A percentile compares a stretch with the other conserved stretches of the same genome.
phyloP scores from a whole-genome alignment of 495 filamentous ascomycete species.

The Annulohypoxylon maeteangense region DNA sequence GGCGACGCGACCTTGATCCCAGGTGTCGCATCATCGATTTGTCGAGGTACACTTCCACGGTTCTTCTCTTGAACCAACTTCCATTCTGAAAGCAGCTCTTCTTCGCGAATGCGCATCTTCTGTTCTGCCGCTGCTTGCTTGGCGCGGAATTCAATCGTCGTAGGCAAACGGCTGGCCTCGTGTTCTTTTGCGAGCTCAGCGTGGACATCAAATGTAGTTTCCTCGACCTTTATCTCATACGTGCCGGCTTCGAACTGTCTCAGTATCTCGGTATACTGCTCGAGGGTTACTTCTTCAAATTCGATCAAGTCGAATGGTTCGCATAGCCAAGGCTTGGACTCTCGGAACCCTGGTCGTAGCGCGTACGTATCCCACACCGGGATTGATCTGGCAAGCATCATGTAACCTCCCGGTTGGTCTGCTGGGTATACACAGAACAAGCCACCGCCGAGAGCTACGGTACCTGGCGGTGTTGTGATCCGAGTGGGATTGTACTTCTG shows the following conservation, averaged over 20 bases:
- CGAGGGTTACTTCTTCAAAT: constrained; percentile 64
- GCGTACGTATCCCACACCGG: constrained; percentile 66
- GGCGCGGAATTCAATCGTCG: constrained; percentile 17
- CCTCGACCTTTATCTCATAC: constrained; percentile 22
- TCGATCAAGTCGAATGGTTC: constrained; percentile 67
- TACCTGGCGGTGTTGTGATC: constrained; percentile 66
- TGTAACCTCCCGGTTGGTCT: constrained; percentile 68
- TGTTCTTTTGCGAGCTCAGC: constrained; percentile 25
- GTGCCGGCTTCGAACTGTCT: constrained; percentile 57
- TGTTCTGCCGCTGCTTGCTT: constrained; percentile 28
- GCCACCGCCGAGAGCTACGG: constrained; percentile 64
- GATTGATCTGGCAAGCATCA: constrained; percentile 65
- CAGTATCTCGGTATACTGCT: constrained; percentile 57
- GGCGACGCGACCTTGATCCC: constrained; percentile 56
- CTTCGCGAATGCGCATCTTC: constrained; percentile 56
- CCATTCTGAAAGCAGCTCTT: constrained; percentile 53
- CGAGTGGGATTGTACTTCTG: constrained; percentile 70
- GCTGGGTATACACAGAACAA: constrained; percentile 67
- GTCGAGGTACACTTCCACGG: constrained; percentile 6
- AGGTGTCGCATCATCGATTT: not conserved
- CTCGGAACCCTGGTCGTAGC: constrained; percentile 57
- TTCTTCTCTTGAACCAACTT: constrained; percentile 58
- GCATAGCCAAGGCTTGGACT: constrained; percentile 63
- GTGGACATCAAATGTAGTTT: constrained; percentile 20
- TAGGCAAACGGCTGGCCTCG: not conserved